A percentile compares a stretch with the other conserved stretches of the same genome.
Evolutionary conservation across 495 filamentous ascomycete genomes (phyloP).

Genomic region (Pyrenula aspistea): DNA sequence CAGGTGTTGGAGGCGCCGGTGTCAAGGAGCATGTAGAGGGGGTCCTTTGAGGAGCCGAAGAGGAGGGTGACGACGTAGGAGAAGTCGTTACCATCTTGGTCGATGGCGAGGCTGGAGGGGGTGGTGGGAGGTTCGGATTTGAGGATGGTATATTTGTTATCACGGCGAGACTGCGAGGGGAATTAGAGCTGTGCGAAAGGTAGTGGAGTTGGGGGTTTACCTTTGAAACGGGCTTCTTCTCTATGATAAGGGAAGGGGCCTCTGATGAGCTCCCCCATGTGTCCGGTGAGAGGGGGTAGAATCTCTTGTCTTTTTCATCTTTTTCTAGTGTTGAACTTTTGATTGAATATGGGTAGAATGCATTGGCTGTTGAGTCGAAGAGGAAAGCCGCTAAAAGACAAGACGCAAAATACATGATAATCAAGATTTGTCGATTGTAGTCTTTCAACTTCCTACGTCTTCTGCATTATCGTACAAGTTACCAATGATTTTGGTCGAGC

Average conservation of each 20-base stretch:
- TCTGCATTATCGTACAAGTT: too few relatives aligned
- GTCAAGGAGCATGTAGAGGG: conserved; percentile 65
- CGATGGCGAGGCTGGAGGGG: conserved; percentile 48
- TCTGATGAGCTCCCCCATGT: neutral
- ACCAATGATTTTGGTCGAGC: too few relatives aligned
- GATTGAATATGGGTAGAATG: conserved; percentile 21
- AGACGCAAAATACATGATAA: conserved; percentile 3
- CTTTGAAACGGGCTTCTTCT: neutral
- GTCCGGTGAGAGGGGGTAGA: neutral
- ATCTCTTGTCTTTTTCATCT: neutral
- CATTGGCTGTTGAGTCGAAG: conserved; percentile 15
- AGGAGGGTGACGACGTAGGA: conserved; percentile 63
- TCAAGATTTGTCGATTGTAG: too few relatives aligned
- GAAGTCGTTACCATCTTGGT: conserved; percentile 66
- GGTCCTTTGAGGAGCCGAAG: conserved; percentile 51
- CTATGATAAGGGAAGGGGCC: neutral
- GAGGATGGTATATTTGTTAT: conserved; percentile 45
- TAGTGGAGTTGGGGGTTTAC: neutral
- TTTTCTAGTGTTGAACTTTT: neutral
- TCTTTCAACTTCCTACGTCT: too few relatives aligned
- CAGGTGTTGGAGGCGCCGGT: conserved; percentile 69
- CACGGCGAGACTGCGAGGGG: conserved; percentile 16
- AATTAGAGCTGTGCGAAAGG: neutral
- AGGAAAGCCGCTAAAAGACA: conserved; percentile 7
- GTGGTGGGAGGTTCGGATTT: conserved; percentile 37